A percentile compares a stretch with the other conserved stretches of the same genome.
phyloP scores from a whole-genome alignment of 2,329 filamentous ascomycete species.

The Trichophyton mentagrophytes region DNA sequence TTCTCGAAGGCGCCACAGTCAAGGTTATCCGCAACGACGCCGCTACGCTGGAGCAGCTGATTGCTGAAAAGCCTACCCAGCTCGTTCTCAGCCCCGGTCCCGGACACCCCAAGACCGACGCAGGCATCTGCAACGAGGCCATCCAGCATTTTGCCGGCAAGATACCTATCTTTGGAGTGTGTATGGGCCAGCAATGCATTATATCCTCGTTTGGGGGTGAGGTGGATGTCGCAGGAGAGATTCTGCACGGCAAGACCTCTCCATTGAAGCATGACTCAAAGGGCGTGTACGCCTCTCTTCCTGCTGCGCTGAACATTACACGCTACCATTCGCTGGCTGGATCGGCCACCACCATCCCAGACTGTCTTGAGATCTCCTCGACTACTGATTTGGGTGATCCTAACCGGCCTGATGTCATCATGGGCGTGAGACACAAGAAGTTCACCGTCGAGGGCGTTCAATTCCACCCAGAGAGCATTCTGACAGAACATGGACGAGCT shows the following conservation, averaged over 20 bases:
- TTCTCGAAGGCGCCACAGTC: conserved; percentile 86
- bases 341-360: conserved; percentile 73
- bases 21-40: conserved; percentile 88
- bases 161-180: conserved; percentile 91
- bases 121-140: conserved; percentile 82
- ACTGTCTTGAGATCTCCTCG: conserved; percentile 77
- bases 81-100: conserved; percentile 90
- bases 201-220: conserved; percentile 85
- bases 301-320: conserved; percentile 73
- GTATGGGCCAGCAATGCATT: conserved; percentile 99
- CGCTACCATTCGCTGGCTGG: conserved; percentile 94
- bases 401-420: conserved; percentile 74
- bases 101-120: conserved; percentile 81
- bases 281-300: conserved; percentile 76
- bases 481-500: conserved; percentile 72
- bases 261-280: conserved; percentile 76
- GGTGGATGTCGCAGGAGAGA: conserved; percentile 87
- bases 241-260: conserved; percentile 94
- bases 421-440: conserved; percentile 90
- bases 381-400: conserved; percentile 63
- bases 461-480: conserved; percentile 93
- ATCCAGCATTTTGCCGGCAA: conserved; percentile 88
- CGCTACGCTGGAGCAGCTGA: conserved; percentile 70
- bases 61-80: conserved; percentile 76
- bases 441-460: conserved; percentile 90